Conservation (phyloP, 306 rosid genomes). For the Pachyrhizus erosus region DNA sequence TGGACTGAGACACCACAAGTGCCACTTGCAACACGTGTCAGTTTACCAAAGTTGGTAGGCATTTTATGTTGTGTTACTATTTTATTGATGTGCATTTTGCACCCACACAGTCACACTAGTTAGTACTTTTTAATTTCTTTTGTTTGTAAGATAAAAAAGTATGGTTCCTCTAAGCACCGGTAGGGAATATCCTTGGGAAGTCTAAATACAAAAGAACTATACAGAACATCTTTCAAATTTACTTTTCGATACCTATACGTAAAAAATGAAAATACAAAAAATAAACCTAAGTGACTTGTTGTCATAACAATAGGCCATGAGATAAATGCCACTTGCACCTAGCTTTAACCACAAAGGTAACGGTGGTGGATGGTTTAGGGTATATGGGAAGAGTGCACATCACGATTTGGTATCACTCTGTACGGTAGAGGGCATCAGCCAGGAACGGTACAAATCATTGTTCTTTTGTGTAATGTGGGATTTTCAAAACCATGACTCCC, state of each 20-base stretch:
- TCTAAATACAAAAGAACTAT: constrained; percentile 8
- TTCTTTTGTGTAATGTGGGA: neutral
- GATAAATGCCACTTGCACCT: neutral
- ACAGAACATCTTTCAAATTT: constrained; percentile 2
- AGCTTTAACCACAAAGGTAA: neutral
- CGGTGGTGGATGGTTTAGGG: neutral
- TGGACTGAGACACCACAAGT: constrained; percentile 2
- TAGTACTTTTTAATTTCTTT: neutral
- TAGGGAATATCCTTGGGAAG: constrained; percentile 17
- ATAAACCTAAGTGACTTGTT: neutral
- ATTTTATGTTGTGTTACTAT: neutral
- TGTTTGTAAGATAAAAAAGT: neutral
- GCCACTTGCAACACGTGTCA: constrained; percentile 32
- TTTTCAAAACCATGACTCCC: neutral
- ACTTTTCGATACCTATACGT: neutral
- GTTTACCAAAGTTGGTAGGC: constrained; percentile 19
- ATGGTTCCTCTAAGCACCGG: constrained; percentile 9
- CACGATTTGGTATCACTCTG: neutral
- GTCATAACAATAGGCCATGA: neutral
- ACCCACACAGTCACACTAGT: neutral
- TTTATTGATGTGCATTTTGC: neutral
- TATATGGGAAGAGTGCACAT: neutral
- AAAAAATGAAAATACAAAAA: neutral
- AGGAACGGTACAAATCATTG: neutral
- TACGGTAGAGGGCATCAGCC: neutral